Percentiles rank a stretch among this genome's conserved stretches.
phyloP scores from a whole-genome alignment of 2,329 filamentous ascomycete genomes.

The Exophiala sideris region DNA sequence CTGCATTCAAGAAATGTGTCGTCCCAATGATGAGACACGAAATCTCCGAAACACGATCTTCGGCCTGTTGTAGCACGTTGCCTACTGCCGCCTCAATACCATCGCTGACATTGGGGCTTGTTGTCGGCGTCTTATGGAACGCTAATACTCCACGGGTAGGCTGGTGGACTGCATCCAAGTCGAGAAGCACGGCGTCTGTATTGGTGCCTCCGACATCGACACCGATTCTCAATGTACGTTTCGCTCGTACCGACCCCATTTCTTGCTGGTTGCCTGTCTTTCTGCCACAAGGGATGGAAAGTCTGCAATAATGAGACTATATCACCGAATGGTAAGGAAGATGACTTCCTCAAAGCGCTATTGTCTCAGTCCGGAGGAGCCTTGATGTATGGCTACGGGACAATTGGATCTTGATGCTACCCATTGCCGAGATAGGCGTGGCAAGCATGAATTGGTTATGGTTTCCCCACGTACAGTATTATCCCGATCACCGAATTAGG shows the following conservation, averaged over 20 bases:
- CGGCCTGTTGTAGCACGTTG: constrained; percentile 35
- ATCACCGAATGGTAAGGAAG: too few species aligned
- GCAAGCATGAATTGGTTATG: too few species aligned
- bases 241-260: constrained; percentile 7
- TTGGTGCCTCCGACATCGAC: constrained; percentile 36
- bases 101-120: constrained; percentile 42
- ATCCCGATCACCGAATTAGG: too few species aligned
- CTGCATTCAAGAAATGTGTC: constrained; percentile 51
- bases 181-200: constrained; percentile 45
- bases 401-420: too few species aligned
- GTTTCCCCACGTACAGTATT: too few species aligned
- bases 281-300: too few species aligned
- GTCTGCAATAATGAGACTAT: neutral
- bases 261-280: neutral
- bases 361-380: too few species aligned
- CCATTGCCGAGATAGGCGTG: too few species aligned
- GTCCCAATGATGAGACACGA: constrained; percentile 50
- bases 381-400: too few species aligned
- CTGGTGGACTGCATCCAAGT: constrained; percentile 29
- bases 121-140: constrained; percentile 37
- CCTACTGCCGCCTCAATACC: constrained; percentile 40
- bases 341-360: too few species aligned
- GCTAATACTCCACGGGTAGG: constrained; percentile 32
- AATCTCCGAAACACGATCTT: constrained; percentile 33
- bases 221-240: constrained; percentile 10